Evolutionary conservation across 2,329 filamentous ascomycete genomes (phyloP), one percentile per base, ranked within the genome.

Genomic region (Diaporthe vaccinii): DNA sequence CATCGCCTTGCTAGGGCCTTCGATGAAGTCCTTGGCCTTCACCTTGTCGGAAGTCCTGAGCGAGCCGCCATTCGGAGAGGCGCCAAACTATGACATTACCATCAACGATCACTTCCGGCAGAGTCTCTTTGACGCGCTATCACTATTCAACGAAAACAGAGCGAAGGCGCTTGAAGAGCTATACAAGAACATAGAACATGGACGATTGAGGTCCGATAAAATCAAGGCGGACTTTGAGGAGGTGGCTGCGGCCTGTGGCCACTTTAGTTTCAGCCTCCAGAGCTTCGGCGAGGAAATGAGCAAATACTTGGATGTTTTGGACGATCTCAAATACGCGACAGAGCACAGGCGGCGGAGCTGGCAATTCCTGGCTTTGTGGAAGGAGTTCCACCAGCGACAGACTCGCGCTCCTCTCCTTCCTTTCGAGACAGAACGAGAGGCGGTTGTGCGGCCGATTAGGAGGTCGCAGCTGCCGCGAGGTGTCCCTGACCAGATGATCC

Each of bases 201-300:
- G 91, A 15, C 91, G 91, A 75, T 87, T 91, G 4, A 89, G 91
- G 57, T 92, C 93, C 0, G 89, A 95, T 71, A 93, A 93, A 77
- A 89, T 96, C 12, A 93, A 97, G 81, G 97, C 96, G 3, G 97
- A 98, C 82, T 95, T 98, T 74, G 97, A 99, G 82, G 97, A 99
- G 83, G 96, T 98, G 15, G 96, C 96, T 55, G 96, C 97, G n/a
- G 97, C 96, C 74, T 99, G 97, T 81, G 96, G 97, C 0, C 96
- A 98, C 84, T 99, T 98, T 82, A 96, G 94, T 81, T 98, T 97
- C 82, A 97, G 94, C 58, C 87, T 99, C 36, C 91, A 97, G 77
- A 94, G 97, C 78, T 96, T 98, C 81, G 96, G 95, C 0, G 94
- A 98, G 81, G 95, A 98, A 81, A 94, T 98, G 85, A 91, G 94